phyloP scores from a whole-genome alignment of 768 basidiomycete species.

The Collybia sp. region DNA sequence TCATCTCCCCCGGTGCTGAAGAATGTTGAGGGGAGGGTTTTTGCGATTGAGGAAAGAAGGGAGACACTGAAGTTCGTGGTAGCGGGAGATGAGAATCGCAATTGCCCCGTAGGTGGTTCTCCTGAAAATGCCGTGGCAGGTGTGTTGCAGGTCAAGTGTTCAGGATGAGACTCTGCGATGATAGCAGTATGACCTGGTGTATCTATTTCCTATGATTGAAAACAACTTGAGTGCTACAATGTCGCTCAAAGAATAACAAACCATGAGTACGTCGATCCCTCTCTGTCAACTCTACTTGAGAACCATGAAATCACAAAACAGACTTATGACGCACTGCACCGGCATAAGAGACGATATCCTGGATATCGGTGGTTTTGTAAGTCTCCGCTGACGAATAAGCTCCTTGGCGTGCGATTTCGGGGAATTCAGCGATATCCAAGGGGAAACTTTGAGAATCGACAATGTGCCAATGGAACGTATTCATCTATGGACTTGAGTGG shows the following conservation, averaged over 20 bases:
- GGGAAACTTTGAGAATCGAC: constrained; percentile 81
- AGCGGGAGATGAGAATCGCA: constrained; percentile 60
- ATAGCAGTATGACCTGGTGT: constrained; percentile 77
- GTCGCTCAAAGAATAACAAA: constrained; percentile 19
- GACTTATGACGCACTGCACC: constrained; percentile 41
- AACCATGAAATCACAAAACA: not conserved
- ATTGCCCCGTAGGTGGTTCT: constrained; percentile 82
- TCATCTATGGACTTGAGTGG: constrained; percentile 45
- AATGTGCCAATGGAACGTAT: constrained; percentile 79
- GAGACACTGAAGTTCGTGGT: constrained; percentile 55
- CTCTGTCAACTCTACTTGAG: constrained; percentile 29
- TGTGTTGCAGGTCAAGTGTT: constrained; percentile 63
- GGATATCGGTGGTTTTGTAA: constrained; percentile 52
- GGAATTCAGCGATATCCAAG: constrained; percentile 52
- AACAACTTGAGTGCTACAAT: constrained; percentile 26
- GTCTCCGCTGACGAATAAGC: constrained; percentile 57
- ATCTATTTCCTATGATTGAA: constrained; percentile 65
- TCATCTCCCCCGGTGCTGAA: constrained; percentile 86
- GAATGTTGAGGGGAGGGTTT: constrained; percentile 49
- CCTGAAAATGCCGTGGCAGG: constrained; percentile 61
- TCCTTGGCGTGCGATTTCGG: constrained; percentile 57
- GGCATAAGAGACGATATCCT: constrained; percentile 60
- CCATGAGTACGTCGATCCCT: constrained; percentile 71
- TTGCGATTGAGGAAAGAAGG: constrained; percentile 50
- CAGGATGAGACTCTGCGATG: constrained; percentile 63